Evolutionary conservation across 495 filamentous ascomycete species (phyloP).

Genomic region (Amorphotheca resinae): DNA sequence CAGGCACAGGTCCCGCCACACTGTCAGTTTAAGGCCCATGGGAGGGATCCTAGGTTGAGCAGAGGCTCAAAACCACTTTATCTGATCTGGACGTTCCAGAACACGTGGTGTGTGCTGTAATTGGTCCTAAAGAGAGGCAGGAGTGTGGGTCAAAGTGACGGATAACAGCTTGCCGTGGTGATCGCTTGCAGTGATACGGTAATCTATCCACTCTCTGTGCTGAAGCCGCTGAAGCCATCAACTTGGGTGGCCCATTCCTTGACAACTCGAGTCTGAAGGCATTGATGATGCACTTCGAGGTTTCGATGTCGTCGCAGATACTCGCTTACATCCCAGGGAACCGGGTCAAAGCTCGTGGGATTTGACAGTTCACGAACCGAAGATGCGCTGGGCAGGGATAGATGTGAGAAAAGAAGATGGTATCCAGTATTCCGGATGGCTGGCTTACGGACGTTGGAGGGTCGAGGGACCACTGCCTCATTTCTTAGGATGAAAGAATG

Average conservation of each 20-base stretch:
- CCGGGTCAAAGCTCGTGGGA: conserved; percentile 8
- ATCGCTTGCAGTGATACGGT: no score
- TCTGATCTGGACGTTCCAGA: background rate
- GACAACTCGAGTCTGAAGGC: conserved; percentile 14
- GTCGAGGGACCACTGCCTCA: background rate
- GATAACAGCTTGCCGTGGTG: no score
- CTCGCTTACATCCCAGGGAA: conserved; percentile 16
- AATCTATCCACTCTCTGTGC: background rate
- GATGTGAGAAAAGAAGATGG: background rate
- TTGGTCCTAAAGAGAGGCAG: no score
- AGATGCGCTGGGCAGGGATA: conserved; percentile 5
- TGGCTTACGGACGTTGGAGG: background rate
- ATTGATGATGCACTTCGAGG: conserved; percentile 14
- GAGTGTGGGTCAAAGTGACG: no score
- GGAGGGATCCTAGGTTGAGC: background rate
- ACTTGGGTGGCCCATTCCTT: no score
- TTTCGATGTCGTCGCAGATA: conserved; percentile 20
- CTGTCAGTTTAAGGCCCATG: conserved; percentile 7
- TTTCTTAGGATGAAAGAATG: background rate
- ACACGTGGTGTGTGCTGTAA: no score
- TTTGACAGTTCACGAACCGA: background rate
- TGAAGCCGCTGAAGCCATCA: no score
- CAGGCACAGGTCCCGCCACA: background rate
- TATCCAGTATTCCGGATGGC: background rate
- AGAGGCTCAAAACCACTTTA: conserved; percentile 12